Evolutionary conservation across 2,329 filamentous ascomycete species (phyloP), one percentile per base, ranked within the genome.

Genomic region (Fusarium cyanostomum): DNA sequence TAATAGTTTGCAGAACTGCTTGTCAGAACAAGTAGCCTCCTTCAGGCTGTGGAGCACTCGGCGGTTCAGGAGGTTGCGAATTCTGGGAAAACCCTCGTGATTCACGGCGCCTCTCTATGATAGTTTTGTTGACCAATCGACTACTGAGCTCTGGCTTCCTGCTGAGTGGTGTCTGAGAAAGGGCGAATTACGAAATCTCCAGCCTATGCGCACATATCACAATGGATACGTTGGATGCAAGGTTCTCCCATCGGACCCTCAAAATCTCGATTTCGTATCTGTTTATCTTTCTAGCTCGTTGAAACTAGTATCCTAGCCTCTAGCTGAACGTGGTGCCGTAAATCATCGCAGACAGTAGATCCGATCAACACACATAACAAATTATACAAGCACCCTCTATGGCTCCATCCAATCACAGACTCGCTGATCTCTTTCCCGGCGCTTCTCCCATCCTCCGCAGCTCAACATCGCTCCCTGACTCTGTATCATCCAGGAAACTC

Each of bases 31-130:
- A 86, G 82, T 44, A 82, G 84, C 68, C 78, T 92, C 31, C 79
- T 92, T 12, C 74, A 90, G 33, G 86, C 83, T 56, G 78, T 91
- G 21, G 92, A 95, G 71, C 80, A 85, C 70, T 87, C 87, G 2
- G 78, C 86, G 54, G 78, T 82, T 45, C 84, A 90, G 69, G 83
- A 90, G 64, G 78, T 84, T 43, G 81, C 81, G 41, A 78, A 82
- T 59, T 82, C 84, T 72, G 87, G 87, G 75, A 91, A 89, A 76
- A 88, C 89, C 51, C 81, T 92, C 52, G 80, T 90, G 37, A 88
- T 90, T 74, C 83, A 85, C 46, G 82, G 82, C 31, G 57, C 67
- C 38, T 35, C 68, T 8, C 48, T 68, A 21, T 68, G 15, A 34
- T 18, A 18, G 10, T 15, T 7, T 12, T 31, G 7, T 4, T 35